Conservation (phyloP, 2,329 filamentous ascomycete species). For the Alternaria arborescens region DNA sequence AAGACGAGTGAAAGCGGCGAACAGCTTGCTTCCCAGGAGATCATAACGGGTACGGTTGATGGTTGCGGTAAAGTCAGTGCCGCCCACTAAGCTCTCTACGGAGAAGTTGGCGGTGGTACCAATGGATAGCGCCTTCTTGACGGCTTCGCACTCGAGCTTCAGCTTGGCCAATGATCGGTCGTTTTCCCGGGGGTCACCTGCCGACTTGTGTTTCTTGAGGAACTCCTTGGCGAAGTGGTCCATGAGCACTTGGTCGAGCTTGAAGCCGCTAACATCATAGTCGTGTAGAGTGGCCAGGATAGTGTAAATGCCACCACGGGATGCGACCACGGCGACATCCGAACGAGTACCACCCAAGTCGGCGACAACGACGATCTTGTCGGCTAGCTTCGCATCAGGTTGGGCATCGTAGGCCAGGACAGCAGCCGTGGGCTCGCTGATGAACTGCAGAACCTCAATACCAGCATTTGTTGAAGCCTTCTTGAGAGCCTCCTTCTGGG, state of each 20-base stretch:
- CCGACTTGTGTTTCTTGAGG: conserved; percentile 89
- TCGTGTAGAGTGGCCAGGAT: conserved; percentile 93
- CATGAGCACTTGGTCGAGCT: conserved; percentile 89
- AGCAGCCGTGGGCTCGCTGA: conserved; percentile 88
- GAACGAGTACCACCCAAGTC: conserved; percentile 93
- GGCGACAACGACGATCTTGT: conserved; percentile 91
- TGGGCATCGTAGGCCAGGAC: conserved; percentile 91
- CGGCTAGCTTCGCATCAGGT: conserved; percentile 74
- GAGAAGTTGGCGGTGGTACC: conserved; percentile 90
- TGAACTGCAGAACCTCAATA: conserved; percentile 90
- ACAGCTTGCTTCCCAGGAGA: conserved; percentile 84
- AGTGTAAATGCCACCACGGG: conserved; percentile 94
- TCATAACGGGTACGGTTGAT: conserved; percentile 96
- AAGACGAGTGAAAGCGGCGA: conserved; percentile 85
- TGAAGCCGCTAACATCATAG: conserved; percentile 87
- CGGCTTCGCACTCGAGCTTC: conserved; percentile 86
- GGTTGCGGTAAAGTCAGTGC: conserved; percentile 88
- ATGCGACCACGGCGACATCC: conserved; percentile 89
- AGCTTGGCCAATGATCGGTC: conserved; percentile 87
- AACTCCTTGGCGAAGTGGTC: conserved; percentile 99
- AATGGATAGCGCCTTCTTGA: conserved; percentile 91
- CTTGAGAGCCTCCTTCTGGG: conserved; percentile 82
- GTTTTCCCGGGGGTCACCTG: conserved; percentile 78
- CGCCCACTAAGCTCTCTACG: conserved; percentile 88
- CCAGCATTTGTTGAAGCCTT: conserved; percentile 81